These are phyloP conservation scores for Stephania cephalantha DNA, from an alignment of 164 flowering plant genomes.

Conservation along the genomic window DNA sequence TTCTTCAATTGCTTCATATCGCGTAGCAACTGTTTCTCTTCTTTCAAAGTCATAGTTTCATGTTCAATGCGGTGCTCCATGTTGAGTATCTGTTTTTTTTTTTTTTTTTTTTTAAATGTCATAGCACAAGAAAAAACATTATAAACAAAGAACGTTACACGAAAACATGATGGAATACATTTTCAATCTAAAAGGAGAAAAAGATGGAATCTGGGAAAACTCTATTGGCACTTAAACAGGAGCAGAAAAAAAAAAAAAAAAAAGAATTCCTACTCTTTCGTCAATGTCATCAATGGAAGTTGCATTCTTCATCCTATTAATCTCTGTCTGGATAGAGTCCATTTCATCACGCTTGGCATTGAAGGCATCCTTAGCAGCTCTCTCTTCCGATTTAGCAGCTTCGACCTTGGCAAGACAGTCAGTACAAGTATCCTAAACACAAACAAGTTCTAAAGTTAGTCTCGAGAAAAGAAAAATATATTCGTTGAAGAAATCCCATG, in stretches of 20 bases:
- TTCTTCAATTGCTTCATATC: slow-evolving; percentile 72
- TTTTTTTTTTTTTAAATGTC: slow-evolving; percentile 1
- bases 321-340: slow-evolving; percentile 47
- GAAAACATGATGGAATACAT: neutral
- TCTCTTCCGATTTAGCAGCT: slow-evolving; percentile 51
- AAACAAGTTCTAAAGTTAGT: slow-evolving; percentile 6
- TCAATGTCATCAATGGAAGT: slow-evolving; percentile 63
- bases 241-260: neutral
- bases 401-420: slow-evolving; percentile 28
- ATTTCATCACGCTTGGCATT: slow-evolving; percentile 56
- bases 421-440: slow-evolving; percentile 19
- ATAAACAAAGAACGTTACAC: neutral
- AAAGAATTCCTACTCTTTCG: slow-evolving; percentile 39
- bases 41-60: slow-evolving; percentile 68
- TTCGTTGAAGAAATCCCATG: neutral
- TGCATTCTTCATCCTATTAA: slow-evolving; percentile 57
- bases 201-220: neutral
- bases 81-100: slow-evolving; percentile 40
- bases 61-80: slow-evolving; percentile 56
- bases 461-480: slow-evolving; percentile 2
- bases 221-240: neutral
- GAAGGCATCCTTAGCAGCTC: slow-evolving; percentile 41
- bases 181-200: neutral
- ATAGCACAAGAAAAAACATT: slow-evolving; percentile 5
- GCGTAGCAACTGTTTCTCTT: slow-evolving; percentile 70